Evolutionary conservation across 352 stramenopile species (phyloP), one percentile per base, ranked within the genome.

Genomic region (Peronospora farinosa): DNA sequence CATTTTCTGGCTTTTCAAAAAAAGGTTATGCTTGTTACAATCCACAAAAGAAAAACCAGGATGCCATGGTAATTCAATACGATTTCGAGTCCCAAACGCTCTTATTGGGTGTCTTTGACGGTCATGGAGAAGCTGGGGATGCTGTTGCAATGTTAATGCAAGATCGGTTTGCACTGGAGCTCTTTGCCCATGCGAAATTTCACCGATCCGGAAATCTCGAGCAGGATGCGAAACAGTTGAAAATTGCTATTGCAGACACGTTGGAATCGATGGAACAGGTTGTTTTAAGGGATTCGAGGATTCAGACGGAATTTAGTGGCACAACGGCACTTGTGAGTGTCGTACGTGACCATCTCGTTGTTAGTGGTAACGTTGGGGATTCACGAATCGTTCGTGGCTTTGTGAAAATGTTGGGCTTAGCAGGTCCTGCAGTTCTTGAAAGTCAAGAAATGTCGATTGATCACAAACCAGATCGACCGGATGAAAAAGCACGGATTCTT

Each of bases 41-140:
- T 57, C 91, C 92, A 12, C 82, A 94, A 33, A 98, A 98, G 77
- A 98, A 98, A 71, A 98, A 98, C 65, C 95, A 98, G 52, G 95
- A 98, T 68, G 78, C 89, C 21, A 86, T 98, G 61, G 90, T 98
- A 53, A 98, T 98, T 78, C 78, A 88, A 11, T 90, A 97, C 53
- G 90, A 98, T 57, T 50, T 78, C 0, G 72, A 76, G 7, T 96
- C 93, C 9, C 95, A 95, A 49, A 91, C 87, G 41, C 74, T 98
- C 17, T 77, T 98, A 44, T 78, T 98, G 7, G 96, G 88, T 40
- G 94, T 98, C 8, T 89, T 98, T 65, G 95, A 98, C 69, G 95
- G 95, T 40, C 95, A 98, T 56, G 95, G 95, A 15, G 95, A 98
- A 60, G 89, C 92, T 27, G 95, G 95, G 8, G 92, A 98, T 38